Base-by-base conservation (phyloP, 2,329 filamentous ascomycete species). In the Ampelomyces quisqualis region DNA sequence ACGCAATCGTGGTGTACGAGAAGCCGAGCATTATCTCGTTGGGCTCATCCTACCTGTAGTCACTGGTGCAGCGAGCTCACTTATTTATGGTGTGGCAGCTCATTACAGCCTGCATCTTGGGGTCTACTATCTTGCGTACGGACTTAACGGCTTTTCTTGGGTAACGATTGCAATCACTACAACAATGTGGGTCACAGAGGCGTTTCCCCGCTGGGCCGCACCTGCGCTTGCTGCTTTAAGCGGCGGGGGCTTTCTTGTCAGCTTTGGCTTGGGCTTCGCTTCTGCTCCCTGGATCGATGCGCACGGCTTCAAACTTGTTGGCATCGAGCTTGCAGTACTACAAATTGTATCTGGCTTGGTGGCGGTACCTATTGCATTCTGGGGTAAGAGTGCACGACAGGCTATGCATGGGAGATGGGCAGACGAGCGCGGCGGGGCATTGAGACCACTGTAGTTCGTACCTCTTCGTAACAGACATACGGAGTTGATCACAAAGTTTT, bases 281-380 rank as follows among this genome's bases (percentile, higher is more conserved):
- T 43, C 61, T 1, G 40, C 46, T 1, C 57, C 55, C 2, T 65
- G 60, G 60, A 53, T 62, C 8, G 28, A 29, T 0, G 39, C 51
- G 5, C 58, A 65, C 15, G 60, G 58, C 0, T 60, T 49, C 34
- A 40, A 59, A 54, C 21, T 61, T 39, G 45, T 66, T 30, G 50
- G 65, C 32, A 44, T 70, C 50, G 34, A 73, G 49, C 42, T 70
- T 54, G 34, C 64, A 57, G 30, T 64, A 28, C 40, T 72, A 48
- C 46, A 74, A 47, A 39, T 71, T 13, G 30, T 53, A 1, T 34
- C 47, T 9, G 62, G 62, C 3, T 20, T 62, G 4, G 42, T 64
- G 3, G 50, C 51, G 3, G 20, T 63, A 21, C 62, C 60, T 1
- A 47, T 62, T n/a, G 59, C 57, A 1, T 64, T 65, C 29, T 63